Percentiles rank a stretch among this genome's conserved stretches.
Conservation (phyloP, 2,329 filamentous ascomycete species). For the Nemania serpens region DNA sequence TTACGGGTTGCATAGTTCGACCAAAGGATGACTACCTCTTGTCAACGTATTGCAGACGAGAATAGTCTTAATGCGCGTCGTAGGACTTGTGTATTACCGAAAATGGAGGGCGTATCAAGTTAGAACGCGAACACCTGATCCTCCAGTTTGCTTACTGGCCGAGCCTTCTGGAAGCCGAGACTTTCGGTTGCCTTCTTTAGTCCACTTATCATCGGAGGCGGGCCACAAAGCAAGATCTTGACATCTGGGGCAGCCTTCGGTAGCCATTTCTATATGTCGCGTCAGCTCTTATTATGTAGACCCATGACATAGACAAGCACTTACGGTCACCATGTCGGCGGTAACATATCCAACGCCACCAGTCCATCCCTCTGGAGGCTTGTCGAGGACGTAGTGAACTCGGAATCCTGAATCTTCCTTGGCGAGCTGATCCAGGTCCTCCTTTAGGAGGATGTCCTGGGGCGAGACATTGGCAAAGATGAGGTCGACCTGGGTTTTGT, state of each 20-base stretch:
- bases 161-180: constrained; percentile 89
- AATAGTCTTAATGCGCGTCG: background rate
- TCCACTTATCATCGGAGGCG: constrained; percentile 93
- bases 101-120: constrained; percentile 27
- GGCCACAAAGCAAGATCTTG: constrained; percentile 93
- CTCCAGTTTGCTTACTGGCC: constrained; percentile 94
- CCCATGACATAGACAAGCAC: constrained; percentile 30
- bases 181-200: constrained; percentile 95
- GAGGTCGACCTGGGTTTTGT: constrained; percentile 87
- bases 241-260: constrained; percentile 83
- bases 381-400: constrained; percentile 95
- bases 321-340: constrained; percentile 88
- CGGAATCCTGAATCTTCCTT: constrained; percentile 80
- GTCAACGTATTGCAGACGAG: background rate
- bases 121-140: constrained; percentile 98
- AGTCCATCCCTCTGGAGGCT: constrained; percentile 87
- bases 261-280: constrained; percentile 67
- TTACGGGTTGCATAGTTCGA: background rate
- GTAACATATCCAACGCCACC: constrained; percentile 96
- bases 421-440: constrained; percentile 82
- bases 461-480: constrained; percentile 96
- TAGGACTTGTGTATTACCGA: background rate
- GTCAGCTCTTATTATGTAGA: constrained; percentile 12
- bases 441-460: constrained; percentile 90
- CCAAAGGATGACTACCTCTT: background rate